Conservation (phyloP, 805 yeast genomes). For the Cyberlindnera meyerae region DNA sequence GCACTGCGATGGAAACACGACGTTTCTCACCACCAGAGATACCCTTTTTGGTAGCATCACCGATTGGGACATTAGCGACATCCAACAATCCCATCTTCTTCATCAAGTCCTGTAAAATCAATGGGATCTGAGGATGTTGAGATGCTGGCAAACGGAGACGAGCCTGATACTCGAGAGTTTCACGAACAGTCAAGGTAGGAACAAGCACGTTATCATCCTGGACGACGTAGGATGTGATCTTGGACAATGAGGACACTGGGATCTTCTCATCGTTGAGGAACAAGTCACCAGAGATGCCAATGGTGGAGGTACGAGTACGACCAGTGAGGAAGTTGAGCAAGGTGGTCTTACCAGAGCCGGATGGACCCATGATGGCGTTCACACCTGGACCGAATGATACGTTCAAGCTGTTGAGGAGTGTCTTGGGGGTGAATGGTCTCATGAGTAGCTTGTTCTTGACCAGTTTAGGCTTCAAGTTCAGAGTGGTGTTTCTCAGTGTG, state of each 20-base stretch:
- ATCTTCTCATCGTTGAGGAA: conserved; percentile 38
- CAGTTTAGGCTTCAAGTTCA: conserved; percentile 12
- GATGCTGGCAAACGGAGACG: conserved; percentile 51
- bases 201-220: conserved; percentile 75
- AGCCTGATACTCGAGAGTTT: conserved; percentile 71
- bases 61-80: conserved; percentile 34
- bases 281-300: conserved; percentile 35
- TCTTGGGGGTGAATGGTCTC: conserved; percentile 10
- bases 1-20: conserved; percentile 77
- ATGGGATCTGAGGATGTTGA: conserved; percentile 38
- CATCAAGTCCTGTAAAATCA: conserved; percentile 53
- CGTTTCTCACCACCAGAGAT: conserved; percentile 80
- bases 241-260: conserved; percentile 30
- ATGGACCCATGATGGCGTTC: conserved; percentile 77
- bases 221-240: conserved; percentile 63
- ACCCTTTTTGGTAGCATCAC: conserved; percentile 56
- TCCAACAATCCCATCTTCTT: conserved; percentile 46
- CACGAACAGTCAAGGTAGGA: conserved; percentile 70
- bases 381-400: conserved; percentile 69
- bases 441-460: conserved; percentile 3
- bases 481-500: conserved; percentile 8
- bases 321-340: conserved; percentile 59
- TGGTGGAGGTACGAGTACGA: conserved; percentile 33
- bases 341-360: conserved; percentile 76
- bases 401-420: conserved; percentile 35